Evolutionary conservation across 495 filamentous ascomycete genomes (phyloP).

Genomic region (Bryoglossum gracile): DNA sequence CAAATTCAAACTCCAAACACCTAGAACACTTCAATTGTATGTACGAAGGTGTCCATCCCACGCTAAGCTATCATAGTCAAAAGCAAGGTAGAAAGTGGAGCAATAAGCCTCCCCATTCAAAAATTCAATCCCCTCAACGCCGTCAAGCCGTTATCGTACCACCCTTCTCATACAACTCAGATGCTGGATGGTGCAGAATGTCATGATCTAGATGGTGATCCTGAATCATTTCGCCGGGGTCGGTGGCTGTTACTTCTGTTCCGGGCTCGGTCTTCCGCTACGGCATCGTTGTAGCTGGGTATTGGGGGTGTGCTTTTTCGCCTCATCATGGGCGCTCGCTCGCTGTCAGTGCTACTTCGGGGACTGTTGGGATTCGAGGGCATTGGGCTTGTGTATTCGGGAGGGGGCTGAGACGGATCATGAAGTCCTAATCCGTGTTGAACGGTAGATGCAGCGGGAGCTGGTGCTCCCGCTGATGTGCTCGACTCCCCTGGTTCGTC

Average conservation of each 20-base stretch:
- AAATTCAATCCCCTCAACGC: neutral
- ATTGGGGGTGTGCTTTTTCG: constrained; percentile 40
- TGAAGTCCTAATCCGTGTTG: constrained; percentile 22
- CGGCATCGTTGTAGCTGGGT: constrained; percentile 62
- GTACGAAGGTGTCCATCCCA: neutral
- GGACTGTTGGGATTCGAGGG: constrained; percentile 44
- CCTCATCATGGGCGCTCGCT: constrained; percentile 29
- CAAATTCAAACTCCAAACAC: neutral
- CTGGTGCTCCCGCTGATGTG: constrained; percentile 27
- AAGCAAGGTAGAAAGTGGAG: neutral
- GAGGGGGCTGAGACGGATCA: constrained; percentile 44
- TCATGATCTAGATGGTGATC: constrained; percentile 10
- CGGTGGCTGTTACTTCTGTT: constrained; percentile 18
- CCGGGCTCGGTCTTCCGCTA: constrained; percentile 31
- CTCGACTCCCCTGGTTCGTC: constrained; percentile 74
- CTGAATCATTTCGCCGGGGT: constrained; percentile 10
- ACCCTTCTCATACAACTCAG: neutral
- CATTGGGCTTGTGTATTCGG: constrained; percentile 68
- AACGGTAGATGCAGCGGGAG: neutral
- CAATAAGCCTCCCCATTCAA: neutral
- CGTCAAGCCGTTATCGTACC: neutral
- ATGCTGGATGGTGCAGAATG: neutral
- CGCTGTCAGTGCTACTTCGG: constrained; percentile 38
- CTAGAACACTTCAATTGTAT: neutral
- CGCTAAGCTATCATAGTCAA: too few species aligned